Evolutionary conservation across 2,329 filamentous ascomycete species (phyloP), one percentile per base, ranked within the genome.

Genomic region (Sclerotiophoma versabilis): DNA sequence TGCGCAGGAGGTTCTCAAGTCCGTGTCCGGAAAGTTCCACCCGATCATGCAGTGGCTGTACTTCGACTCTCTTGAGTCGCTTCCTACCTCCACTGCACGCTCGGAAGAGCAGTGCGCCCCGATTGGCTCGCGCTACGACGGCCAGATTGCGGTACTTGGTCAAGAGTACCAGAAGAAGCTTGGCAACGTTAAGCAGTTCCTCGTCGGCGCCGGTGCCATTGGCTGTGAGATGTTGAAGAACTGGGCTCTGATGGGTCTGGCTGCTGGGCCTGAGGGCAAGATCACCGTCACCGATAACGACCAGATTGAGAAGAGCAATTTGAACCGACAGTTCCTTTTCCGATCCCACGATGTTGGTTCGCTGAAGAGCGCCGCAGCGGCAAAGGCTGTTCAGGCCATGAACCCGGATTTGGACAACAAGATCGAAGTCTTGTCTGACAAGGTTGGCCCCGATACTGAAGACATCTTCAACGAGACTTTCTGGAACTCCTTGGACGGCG

Each of bases 151-250:
- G 2, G 95, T 99, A 1, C 96, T 99, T 63, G 95, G 95, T 58
- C 89, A 85, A 68, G 91, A 96, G 60, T 99, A 88, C 76, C 95
- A 99, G 76, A 89, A 96, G 45, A 97, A 96, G 82, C 84, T 99
- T 64, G 85, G 89, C 57, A 96, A 97, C 68, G 78, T 95, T 58
- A 95, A 88, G 70, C 87, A 98, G 68, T 99, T 99, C 81, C 83
- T 99, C 49, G 95, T 99, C 53, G 95, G 95, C 64, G 92, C 95
- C 39, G 95, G 95, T 68, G 95, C 96, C 60, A 99, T 99, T 74
- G 95, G 95, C 38, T 99, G 95, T 71, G 95, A 99, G 74, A 99
- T 98, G 90, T 81, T 99, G 64, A 99, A 99, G 85, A 98, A 98
- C 77, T 99, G 95, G 93, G 93, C 96, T 29, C 96, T 99, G 93